Base-by-base conservation (phyloP, 2,329 filamentous ascomycete species). In the Fusarium acutatum region DNA sequence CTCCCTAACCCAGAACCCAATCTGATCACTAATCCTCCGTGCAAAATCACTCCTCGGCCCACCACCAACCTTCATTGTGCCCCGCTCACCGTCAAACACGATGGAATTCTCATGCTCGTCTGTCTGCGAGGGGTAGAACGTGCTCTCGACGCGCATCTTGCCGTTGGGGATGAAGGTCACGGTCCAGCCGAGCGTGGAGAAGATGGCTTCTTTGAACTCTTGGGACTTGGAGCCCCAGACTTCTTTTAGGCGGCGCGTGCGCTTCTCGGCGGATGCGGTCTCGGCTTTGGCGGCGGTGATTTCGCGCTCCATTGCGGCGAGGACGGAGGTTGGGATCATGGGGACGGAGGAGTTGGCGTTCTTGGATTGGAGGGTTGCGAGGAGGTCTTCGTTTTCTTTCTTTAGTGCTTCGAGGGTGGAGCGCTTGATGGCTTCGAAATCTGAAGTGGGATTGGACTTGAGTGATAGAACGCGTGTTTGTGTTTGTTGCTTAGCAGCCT, bases 111-210 rank as follows among this genome's bases (percentile, higher is more conserved):
- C 91, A 80, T 94, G 90, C 79, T 93, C 91, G 62, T 93, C 90
- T 80, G 81, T 90, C 83, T 69, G 82, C 5, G 89, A 91, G 0
- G 95, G 92, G 80, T 93, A 93, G 80, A 96, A 97, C 74, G 96
- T 93, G 67, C 89, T 93, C 61, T 96, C 97, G 28, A 98, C 94
- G 37, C 94, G 92, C 83, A 98, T 97, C 78, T 97, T 96, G 46
- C 96, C 96, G 81, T 97, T 97, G n/a, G 95, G 95, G 81, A 98
- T 92, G 81, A 99, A 98, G 37, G 96, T 95, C 18, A 98, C 90
- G 60, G 96, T 96, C 93, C 95, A 99, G 1, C 96, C 96, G 0
- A 99, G 88, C 2, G 97, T 92, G 26, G 92, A 94, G 72, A 95
- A 95, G 66, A 99, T 95, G 37, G 95, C 94, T 83, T 98, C 95